Conservation (phyloP, 2,329 filamentous ascomycete genomes). For the Pseudonectria buxi region DNA sequence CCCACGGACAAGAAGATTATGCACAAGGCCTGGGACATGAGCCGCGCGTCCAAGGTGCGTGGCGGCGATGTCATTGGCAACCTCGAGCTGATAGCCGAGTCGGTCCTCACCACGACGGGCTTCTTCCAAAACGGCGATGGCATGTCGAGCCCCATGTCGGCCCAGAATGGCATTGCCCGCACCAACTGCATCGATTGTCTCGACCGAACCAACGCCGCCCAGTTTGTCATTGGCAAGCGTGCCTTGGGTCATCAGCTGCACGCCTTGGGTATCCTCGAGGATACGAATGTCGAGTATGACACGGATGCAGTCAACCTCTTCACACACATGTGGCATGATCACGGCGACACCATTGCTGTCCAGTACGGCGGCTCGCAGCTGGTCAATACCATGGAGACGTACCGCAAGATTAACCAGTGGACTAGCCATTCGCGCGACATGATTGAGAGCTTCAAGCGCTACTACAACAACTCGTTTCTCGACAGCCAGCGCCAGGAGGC, state of each 20-base stretch:
- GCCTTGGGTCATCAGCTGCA: conserved; percentile 89
- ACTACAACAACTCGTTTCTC: conserved; percentile 97
- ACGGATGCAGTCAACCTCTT: conserved; percentile 95
- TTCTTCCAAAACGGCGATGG: conserved; percentile 92
- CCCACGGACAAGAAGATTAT: conserved; percentile 78
- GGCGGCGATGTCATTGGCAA: conserved; percentile 93
- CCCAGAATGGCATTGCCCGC: conserved; percentile 87
- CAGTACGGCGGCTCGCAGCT: conserved; percentile 97
- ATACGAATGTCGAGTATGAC: conserved; percentile 79
- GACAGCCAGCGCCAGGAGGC: conserved; percentile 97
- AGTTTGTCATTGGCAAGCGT: conserved; percentile 94
- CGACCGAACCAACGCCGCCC: conserved; percentile 92
- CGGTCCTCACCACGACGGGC: conserved; percentile 76
- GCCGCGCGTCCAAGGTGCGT: conserved; percentile 81
- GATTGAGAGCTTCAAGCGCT: conserved; percentile 98
- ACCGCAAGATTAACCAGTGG: conserved; percentile 98
- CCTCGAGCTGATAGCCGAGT: conserved; percentile 81
- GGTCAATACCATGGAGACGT: conserved; percentile 98
- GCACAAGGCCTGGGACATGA: conserved; percentile 98
- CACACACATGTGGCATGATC: conserved; percentile 96
- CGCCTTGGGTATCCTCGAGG: conserved; percentile 78
- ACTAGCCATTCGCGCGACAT: conserved; percentile 95
- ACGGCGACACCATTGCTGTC: conserved; percentile 94
- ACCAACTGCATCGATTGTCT: conserved; percentile 98
- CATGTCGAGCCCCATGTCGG: conserved; percentile 51